Percentiles rank a stretch among this genome's conserved stretches.
These are phyloP conservation scores for Rhodamnia argentea DNA, from an alignment of 345 rosid species.

Conservation along the genomic window DNA sequence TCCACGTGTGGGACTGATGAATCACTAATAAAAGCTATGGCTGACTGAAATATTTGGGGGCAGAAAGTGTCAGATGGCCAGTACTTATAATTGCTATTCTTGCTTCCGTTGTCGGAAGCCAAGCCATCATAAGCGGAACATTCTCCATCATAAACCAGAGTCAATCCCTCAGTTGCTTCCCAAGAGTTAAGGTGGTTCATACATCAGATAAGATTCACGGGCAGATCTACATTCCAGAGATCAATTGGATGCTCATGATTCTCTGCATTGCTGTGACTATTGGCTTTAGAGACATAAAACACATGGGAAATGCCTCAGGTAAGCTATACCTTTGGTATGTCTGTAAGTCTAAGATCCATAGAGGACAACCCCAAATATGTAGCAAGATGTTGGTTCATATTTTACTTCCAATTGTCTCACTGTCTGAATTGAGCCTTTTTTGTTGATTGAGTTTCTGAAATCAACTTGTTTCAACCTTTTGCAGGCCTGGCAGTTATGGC, in stretches of 20 bases:
- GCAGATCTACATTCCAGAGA: conserved; percentile 43
- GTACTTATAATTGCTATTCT: conserved; percentile 9
- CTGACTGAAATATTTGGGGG: neutral
- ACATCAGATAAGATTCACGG: conserved; percentile 41
- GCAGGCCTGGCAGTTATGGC: conserved; percentile 15
- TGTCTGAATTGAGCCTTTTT: neutral
- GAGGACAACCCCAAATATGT: no score
- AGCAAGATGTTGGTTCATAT: neutral
- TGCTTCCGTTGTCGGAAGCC: conserved; percentile 16
- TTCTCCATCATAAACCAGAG: conserved; percentile 16
- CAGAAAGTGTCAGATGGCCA: conserved; percentile 12
- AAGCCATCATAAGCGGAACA: conserved; percentile 12
- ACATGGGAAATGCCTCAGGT: conserved; percentile 15
- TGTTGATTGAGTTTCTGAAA: neutral
- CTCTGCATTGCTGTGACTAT: conserved; percentile 14
- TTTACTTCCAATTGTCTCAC: neutral
- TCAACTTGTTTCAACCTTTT: neutral
- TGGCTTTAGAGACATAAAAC: conserved; percentile 13
- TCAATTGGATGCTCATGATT: conserved; percentile 45
- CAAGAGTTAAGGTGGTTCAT: conserved; percentile 35
- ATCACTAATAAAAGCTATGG: neutral
- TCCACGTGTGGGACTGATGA: neutral
- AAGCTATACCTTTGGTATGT: neutral
- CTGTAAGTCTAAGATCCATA: neutral
- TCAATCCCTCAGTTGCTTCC: conserved; percentile 33